Evolutionary conservation across 2,329 filamentous ascomycete genomes (phyloP), one percentile per base, ranked within the genome.

Genomic region (Ceratocystis cacaofunesta): DNA sequence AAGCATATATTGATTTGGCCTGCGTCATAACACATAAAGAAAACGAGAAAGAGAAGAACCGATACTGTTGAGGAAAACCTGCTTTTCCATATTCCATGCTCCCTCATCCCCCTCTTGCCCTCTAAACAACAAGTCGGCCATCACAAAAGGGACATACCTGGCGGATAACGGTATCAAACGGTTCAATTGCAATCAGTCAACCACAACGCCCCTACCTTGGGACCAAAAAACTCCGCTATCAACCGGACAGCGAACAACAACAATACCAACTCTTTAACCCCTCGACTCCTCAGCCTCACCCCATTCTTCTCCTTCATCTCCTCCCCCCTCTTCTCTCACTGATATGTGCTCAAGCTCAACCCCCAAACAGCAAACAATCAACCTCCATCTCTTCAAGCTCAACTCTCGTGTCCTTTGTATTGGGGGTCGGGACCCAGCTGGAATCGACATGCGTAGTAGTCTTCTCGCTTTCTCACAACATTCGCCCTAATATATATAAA

Each of bases 181-280:
- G 48, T 62, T 62, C 63, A 63, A 65, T 67, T 67, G 58, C 55
- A 67, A 62, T 65, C 62, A 61, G 46, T 48, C 55, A 43, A 67
- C 62, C 44, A 63, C 61, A 64, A 55, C 30, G 25, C 52, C 52
- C 52, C 22, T 41, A 22, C 48, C 52, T 30, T 32, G 28, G 52
- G 61, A 52, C 61, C 32, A 44, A 61, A 44, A 61, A 63, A 52
- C 28, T 58, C 52, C 52, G 52, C 25, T n/a, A 58, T 30, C 28
- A 57, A 22, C 25, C 17, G 52, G 25, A 50, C 52, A 58, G 25
- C 12, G 17, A 28, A 30, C 28, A 30, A 30, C 28, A 58, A 17
- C 52, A 30, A 8, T 12, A 8, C 15, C 52, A 8, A 25, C 25
- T 32, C 28, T 22, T 50, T 19, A 2, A 7, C n/a, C 7, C 28